A percentile compares a stretch with the other conserved stretches of the same genome.
phyloP scores from a whole-genome alignment of 805 yeast genomes.

The Millerozyma miso region DNA sequence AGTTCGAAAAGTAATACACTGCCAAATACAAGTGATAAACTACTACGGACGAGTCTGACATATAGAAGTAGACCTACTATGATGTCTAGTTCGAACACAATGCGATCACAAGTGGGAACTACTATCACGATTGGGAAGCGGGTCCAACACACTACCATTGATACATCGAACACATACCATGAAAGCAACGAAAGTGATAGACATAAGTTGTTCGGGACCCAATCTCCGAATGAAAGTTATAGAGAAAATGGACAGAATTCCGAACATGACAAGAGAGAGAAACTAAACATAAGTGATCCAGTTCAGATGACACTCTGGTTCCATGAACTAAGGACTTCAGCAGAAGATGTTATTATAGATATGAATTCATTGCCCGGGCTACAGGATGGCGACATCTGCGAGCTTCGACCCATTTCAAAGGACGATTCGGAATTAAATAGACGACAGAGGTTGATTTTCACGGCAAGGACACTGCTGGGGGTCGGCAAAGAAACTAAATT shows the following conservation, averaged over 20 bases:
- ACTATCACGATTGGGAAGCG: slow-evolving; percentile 19
- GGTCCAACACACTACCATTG: background rate
- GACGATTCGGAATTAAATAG: slow-evolving; percentile 4
- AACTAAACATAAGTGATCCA: slow-evolving; percentile 20
- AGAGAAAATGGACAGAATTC: slow-evolving; percentile 3
- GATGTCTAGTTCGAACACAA: slow-evolving; percentile 6
- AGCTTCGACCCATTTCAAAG: slow-evolving; percentile 45
- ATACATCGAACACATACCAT: background rate
- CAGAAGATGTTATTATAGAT: slow-evolving; percentile 62
- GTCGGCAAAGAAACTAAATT: background rate
- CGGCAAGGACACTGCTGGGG: slow-evolving; percentile 1
- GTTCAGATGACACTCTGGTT: slow-evolving; percentile 49
- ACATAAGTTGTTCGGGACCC: background rate
- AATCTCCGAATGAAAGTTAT: background rate
- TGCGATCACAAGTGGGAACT: slow-evolving; percentile 17
- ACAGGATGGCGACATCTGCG: slow-evolving; percentile 72
- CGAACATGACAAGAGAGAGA: slow-evolving; percentile 2
- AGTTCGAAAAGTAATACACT: slow-evolving; percentile 3
- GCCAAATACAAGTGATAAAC: background rate
- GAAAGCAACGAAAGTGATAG: background rate
- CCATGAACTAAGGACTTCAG: slow-evolving; percentile 63
- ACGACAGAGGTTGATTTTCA: slow-evolving; percentile 9
- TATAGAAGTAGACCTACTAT: background rate
- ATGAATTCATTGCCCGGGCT: slow-evolving; percentile 56
- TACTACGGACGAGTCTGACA: background rate